phyloP scores from a whole-genome alignment of 306 rosid genomes.

The Cicer arietinum region DNA sequence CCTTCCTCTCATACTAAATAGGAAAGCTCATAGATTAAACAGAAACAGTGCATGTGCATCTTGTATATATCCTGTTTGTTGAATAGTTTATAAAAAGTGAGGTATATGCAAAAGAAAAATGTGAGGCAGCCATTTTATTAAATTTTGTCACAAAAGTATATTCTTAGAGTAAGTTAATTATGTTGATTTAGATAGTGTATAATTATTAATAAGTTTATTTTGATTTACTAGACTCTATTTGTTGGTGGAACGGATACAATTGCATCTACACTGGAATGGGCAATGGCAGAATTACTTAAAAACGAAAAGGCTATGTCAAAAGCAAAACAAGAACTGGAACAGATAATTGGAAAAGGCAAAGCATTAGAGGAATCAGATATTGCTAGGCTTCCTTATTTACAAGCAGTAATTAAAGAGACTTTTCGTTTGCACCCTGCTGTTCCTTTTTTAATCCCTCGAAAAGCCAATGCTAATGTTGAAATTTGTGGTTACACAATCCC shows the following conservation, averaged over 20 bases:
- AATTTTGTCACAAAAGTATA: no score
- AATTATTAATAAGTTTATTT: no score
- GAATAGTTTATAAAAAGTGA: no score
- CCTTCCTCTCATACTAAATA: no score
- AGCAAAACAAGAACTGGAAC: slow-evolving; percentile 47
- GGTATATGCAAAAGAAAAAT: no score
- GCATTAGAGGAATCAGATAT: slow-evolving; percentile 56
- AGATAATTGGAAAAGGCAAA: slow-evolving; percentile 58
- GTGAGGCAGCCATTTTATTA: no score
- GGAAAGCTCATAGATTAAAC: no score
- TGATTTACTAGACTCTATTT: slow-evolving; percentile 46
- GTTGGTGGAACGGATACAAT: slow-evolving; percentile 46
- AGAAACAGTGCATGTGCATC: no score
- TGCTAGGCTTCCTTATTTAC: slow-evolving; percentile 50
- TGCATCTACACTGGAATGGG: slow-evolving; percentile 49
- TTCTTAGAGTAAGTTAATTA: no score
- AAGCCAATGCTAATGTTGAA: slow-evolving; percentile 47
- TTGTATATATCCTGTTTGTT: no score
- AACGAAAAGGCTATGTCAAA: slow-evolving; percentile 49
- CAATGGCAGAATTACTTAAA: slow-evolving; percentile 53
- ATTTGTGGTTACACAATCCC: slow-evolving; percentile 50
- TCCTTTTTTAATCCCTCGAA: slow-evolving; percentile 55
- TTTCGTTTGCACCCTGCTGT: slow-evolving; percentile 46
- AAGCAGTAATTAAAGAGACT: slow-evolving; percentile 58
- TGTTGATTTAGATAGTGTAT: no score